Conservation (phyloP, 176 grass and related monocot species). For the Rhynchospora pubera region DNA sequence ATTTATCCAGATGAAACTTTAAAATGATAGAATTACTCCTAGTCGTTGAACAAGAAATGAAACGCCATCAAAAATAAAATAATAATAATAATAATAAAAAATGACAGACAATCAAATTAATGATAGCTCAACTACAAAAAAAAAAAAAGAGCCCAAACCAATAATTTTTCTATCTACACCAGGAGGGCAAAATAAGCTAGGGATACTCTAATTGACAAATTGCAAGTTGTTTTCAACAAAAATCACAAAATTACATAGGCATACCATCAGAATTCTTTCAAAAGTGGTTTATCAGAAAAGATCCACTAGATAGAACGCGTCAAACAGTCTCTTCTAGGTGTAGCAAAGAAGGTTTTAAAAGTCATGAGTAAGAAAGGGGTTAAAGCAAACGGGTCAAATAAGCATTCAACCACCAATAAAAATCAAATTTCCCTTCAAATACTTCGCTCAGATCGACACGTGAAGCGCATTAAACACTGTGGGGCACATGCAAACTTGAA, state of each 20-base stretch:
- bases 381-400: slow-evolving; percentile 23
- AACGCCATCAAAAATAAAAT: neutral
- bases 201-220: neutral
- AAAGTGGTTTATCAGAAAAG: neutral
- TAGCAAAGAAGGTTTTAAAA: neutral
- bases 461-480: neutral
- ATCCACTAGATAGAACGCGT: neutral
- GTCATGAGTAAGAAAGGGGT: neutral
- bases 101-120: neutral
- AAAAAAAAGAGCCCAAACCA: neutral
- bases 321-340: neutral
- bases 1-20: neutral
- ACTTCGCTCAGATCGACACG: neutral
- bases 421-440: neutral
- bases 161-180: too few species aligned
- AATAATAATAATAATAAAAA: neutral
- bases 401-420: neutral
- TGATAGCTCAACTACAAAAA: neutral
- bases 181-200: neutral
- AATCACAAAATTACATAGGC: neutral
- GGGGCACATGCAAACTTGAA: neutral
- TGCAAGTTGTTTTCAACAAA: neutral
- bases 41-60: neutral
- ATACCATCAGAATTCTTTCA: slow-evolving; percentile 12
- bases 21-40: neutral